Conservation (phyloP, 163 green algal genomes). For the Picocystis sp. region DNA sequence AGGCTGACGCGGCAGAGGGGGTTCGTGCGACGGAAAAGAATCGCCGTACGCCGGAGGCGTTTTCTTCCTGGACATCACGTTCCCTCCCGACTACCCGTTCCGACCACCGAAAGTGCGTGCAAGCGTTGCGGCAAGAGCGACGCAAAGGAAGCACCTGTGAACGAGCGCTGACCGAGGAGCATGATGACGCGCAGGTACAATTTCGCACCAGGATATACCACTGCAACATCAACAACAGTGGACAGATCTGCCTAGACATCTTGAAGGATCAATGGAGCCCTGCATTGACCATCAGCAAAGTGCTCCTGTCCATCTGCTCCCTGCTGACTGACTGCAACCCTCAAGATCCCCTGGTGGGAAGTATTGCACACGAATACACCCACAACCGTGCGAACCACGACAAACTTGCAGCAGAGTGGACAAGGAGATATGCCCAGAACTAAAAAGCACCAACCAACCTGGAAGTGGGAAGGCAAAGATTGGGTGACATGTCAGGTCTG, state of each 20-base stretch:
- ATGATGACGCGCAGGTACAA: slow-evolving; percentile 39
- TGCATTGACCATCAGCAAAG: slow-evolving; percentile 84
- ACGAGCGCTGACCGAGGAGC: background rate
- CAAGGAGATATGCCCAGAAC: slow-evolving; percentile 58
- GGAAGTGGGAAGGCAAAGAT: no score
- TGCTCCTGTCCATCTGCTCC: slow-evolving; percentile 86
- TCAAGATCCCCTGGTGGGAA: slow-evolving; percentile 68
- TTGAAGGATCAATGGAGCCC: slow-evolving; percentile 93
- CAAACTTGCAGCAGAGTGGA: slow-evolving; percentile 75
- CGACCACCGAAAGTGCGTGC: slow-evolving; percentile 78
- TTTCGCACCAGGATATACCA: slow-evolving; percentile 96
- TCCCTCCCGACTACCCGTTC: slow-evolving; percentile 93
- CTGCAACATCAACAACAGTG: slow-evolving; percentile 91
- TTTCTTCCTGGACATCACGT: slow-evolving; percentile 95
- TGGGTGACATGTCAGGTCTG: no score
- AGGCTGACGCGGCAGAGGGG: no score
- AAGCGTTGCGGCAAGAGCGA: no score
- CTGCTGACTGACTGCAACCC: slow-evolving; percentile 85
- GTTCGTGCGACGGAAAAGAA: slow-evolving; percentile 25
- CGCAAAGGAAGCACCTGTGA: no score
- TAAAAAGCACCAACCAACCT: slow-evolving; percentile 12
- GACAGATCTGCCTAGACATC: slow-evolving; percentile 88
- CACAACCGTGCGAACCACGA: slow-evolving; percentile 71
- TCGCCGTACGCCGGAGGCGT: slow-evolving; percentile 79
- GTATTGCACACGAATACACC: slow-evolving; percentile 75